Evolutionary conservation across 129 eudicot species (phyloP), one percentile per base, ranked within the genome.

Genomic region (Artemisia argyi): DNA sequence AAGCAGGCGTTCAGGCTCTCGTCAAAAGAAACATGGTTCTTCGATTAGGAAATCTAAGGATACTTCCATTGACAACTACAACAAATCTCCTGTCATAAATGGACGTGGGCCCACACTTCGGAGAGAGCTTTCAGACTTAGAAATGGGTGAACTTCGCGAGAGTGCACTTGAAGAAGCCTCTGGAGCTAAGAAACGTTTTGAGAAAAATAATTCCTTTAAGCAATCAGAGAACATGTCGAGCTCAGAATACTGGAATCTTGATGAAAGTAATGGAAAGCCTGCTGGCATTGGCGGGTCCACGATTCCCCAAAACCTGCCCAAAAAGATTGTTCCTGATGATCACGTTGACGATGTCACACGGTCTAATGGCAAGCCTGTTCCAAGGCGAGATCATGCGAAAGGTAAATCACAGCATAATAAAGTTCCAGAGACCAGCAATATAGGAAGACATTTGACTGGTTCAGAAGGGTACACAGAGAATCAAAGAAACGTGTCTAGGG

Each of bases 81-180:
- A 76, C 66, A 87, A 72, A 58, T 78, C 85, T 10, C 89, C 88
- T 69, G 66, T 78, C 35, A 50, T 72, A 51, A 94, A 88, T 74
- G 93, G 88, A 9, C 74, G 86, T 69, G 83, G 77, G 30, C 65
- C 76, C 32, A 48, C 79, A 17, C 91, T 90, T 30, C 80, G 66
- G 73, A 84, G 97, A 80, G 97, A 88, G 85, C 82, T 51, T 59
- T 88, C 97, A 12, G 97, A 86, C 26, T 84, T 94, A 78, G 99
- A 94, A 79, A 69, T 90, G 86, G 99, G 99, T 46, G 99, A 94
- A 81, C 83, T 94, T 77, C 97, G 97, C 48, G 97, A 94, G 80
- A 80, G 88, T 28, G 64, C 77, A 51, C 74, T 74, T 42, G 90
- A 85, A 78, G 96, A 82, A 76, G 68, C 81, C 61, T 39, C 83